Evolutionary conservation across 345 rosid species (phyloP), one percentile per base, ranked within the genome.

Genomic region (Hibiscus tridactylites): DNA sequence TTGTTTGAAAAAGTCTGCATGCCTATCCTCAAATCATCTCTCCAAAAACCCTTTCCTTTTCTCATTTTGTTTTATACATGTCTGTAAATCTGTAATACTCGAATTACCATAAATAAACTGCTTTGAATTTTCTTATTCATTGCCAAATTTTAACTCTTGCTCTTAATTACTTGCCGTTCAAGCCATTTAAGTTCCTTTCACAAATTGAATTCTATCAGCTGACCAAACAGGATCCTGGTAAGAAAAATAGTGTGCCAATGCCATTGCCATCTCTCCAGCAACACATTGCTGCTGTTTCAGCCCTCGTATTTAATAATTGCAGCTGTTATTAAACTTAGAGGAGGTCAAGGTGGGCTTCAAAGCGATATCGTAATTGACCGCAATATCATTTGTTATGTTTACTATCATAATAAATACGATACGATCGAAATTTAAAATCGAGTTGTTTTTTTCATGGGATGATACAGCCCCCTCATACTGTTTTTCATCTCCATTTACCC

Each of bases 381-480:
- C 35, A 0, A 31, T 31, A 31, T 31, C 35, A 31, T 31, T 31
- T 31, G 35, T 31, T 31, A 31, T 31, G 3, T 31, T 31, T 4
- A 31, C 3, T 2, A 31, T 31, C 35, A 4, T 1, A 31, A 39
- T 39, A 39, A 39, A 39, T 8, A 8, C 5, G 44, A 39, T 1
- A 10, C 12, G 3, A 44, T 44, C 6, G 4, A 37, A 37, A 37
- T 37, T 37, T 37, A 37, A 31, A 31, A 31, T 21, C 24, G 24
- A 21, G 11, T 10, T 54, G 7, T n/a, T 65, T 49, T 19, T 44
- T 9, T 44, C 53, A 21, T 42, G 31, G 1, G 69, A 5, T 54
- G 65, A 57, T 35, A 73, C 73, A 54, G 68, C 68, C 53, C 53
- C 71, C 73, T 74, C 63, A 17, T 37, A 2, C 60, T n/a, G 28